Base-by-base conservation (phyloP, 768 basidiomycete genomes). In the Phlebiopsis gigantea region DNA sequence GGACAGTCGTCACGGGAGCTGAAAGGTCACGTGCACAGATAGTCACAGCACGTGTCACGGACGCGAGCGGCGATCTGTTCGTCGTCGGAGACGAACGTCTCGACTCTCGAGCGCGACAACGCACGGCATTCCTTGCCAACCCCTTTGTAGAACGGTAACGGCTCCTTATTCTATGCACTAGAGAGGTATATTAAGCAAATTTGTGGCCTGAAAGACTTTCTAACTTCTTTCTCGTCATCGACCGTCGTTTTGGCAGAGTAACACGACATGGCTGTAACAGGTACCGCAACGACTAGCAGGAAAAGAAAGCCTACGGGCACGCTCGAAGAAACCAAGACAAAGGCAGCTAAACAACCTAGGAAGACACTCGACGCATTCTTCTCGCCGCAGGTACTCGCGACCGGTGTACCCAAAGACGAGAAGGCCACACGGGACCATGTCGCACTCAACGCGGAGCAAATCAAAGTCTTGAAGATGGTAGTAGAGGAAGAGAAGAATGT, bases 401-500 rank as follows among this genome's bases (percentile, higher is more conserved):
- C 62, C 1, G 47, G 61, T 2, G 30, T 51, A 1, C 60, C 62
- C 4, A 55, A 62, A 9, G 52, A 56, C 8, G 58, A 61, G n/a
- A 48, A 55, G 21, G 55, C 41, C 10, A 57, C 61, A n/a, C 48
- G 55, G n/a, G 64, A 68, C 22, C 59, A 63, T 19, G 77, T 83
- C 1, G 63, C 73, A 5, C 73, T 85, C 44, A 82, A 79, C 57
- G 69, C 73, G 8, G 82, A 86, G 59, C 85, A 87, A 64, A 70
- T 73, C 41, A 66, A 66, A 28, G 79, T 87, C 0, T 61, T 85
- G 46, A 66, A 69, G 39, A 71, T 84, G 68, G 77, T 75, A 2
- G 78, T 85, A 9, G 78, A 84, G 2, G 77, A 80, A 30, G 79
- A 76, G 10, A 77, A 81, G 69, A 84, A 70, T 47, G 75, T 87